Percentiles rank a stretch among this genome's conserved stretches.
Evolutionary conservation across 345 rosid genomes (phyloP).

Genomic region (Eucalyptus erythrocorys): DNA sequence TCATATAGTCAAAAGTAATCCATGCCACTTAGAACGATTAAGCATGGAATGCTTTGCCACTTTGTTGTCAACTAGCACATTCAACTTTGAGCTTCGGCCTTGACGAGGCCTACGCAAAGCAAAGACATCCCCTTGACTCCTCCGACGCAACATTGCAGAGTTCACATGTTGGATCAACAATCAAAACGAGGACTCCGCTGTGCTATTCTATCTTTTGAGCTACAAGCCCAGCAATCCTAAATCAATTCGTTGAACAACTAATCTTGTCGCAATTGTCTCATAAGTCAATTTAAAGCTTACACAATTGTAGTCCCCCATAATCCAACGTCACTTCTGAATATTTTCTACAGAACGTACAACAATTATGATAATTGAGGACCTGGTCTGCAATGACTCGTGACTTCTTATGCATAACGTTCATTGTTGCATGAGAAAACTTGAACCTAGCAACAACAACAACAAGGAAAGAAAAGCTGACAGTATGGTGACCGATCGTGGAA

Average conservation of each 20-base stretch:
- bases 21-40: neutral
- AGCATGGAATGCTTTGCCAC: neutral
- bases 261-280: neutral
- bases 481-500: constrained; percentile 9
- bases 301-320: neutral
- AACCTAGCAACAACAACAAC: neutral
- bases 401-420: neutral
- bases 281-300: neutral
- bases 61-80: neutral
- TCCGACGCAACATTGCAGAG: neutral
- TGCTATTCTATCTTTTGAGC: neutral
- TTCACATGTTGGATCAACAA: neutral
- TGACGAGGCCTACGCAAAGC: neutral
- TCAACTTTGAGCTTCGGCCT: neutral
- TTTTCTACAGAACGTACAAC: neutral
- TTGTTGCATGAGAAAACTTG: neutral
- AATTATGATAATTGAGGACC: neutral
- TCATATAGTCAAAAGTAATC: neutral
- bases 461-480: neutral
- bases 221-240: neutral
- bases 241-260: neutral
- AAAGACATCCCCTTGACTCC: neutral
- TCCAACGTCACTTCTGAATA: neutral
- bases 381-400: neutral
- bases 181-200: neutral